Conservation (phyloP, 163 green algal genomes). For the Scenedesmus sp. region DNA sequence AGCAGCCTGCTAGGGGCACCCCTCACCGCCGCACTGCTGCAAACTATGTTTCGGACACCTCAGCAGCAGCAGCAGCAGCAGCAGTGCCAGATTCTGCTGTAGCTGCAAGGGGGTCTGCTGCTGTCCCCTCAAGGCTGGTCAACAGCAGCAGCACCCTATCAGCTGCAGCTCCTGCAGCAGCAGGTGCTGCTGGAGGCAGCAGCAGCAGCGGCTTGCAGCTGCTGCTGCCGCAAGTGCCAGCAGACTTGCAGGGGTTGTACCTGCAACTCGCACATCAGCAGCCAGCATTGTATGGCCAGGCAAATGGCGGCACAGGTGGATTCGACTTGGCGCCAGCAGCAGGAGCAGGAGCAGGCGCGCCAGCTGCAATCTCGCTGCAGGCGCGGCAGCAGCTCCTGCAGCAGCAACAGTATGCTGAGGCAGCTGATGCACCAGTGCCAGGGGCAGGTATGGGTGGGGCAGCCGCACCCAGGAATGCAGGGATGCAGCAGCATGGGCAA, state of each 20-base stretch:
- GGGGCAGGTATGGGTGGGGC: background rate
- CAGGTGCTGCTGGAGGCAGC: background rate
- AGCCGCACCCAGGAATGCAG: background rate
- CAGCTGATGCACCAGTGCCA: background rate
- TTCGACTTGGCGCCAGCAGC: background rate
- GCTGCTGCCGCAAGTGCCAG: background rate
- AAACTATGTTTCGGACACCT: no score
- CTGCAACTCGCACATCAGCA: background rate
- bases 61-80: conserved; percentile 1
- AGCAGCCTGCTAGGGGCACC: background rate
- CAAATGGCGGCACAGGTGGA: background rate
- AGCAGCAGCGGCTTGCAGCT: background rate
- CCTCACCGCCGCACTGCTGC: background rate
- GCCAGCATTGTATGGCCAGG: background rate
- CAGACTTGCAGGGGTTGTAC: background rate
- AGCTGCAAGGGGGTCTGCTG: background rate
- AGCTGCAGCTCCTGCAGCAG: no score
- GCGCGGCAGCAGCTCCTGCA: background rate
- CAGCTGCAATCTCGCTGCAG: background rate
- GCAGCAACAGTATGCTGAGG: background rate
- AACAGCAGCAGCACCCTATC: background rate
- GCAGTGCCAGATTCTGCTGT: background rate
- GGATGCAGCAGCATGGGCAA: background rate
- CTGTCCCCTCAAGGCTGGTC: background rate
- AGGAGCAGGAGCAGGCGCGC: background rate